A percentile compares a stretch with the other conserved stretches of the same genome.
Conservation (phyloP, 306 rosid species). For the Sphenostylis stenocarpa region DNA sequence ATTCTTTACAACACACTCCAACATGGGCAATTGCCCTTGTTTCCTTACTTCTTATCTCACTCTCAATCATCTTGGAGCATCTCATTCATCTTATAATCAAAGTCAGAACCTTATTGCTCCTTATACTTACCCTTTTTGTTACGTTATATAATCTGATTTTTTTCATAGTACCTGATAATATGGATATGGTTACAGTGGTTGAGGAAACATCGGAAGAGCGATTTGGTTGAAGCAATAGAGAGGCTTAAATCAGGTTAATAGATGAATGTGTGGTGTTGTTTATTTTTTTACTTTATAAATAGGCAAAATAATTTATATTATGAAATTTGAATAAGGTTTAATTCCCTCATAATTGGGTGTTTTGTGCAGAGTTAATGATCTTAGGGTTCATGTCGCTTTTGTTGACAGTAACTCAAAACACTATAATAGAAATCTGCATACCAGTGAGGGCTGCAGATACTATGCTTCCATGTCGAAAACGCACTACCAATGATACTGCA, state of each 20-base stretch:
- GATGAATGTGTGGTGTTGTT: background rate
- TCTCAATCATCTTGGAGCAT: constrained; percentile 22
- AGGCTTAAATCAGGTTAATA: constrained; percentile 11
- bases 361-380: constrained; percentile 7
- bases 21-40: background rate
- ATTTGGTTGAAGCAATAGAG: constrained; percentile 17
- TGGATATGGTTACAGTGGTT: background rate
- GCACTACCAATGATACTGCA: background rate
- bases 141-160: background rate
- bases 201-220: constrained; percentile 7
- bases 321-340: background rate
- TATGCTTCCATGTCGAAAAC: constrained; percentile 26
- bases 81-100: constrained; percentile 11
- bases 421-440: constrained; percentile 13
- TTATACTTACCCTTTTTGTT: background rate
- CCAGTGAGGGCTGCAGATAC: background rate
- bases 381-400: constrained; percentile 20
- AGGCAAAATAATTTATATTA: background rate
- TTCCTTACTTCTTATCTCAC: background rate
- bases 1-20: constrained; percentile 7
- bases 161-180: background rate
- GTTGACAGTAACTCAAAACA: constrained; percentile 3
- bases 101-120: background rate
- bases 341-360: background rate
- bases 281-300: background rate